phyloP scores from a whole-genome alignment of 192 early-diverging fungal species.

The Backusella luteola region DNA sequence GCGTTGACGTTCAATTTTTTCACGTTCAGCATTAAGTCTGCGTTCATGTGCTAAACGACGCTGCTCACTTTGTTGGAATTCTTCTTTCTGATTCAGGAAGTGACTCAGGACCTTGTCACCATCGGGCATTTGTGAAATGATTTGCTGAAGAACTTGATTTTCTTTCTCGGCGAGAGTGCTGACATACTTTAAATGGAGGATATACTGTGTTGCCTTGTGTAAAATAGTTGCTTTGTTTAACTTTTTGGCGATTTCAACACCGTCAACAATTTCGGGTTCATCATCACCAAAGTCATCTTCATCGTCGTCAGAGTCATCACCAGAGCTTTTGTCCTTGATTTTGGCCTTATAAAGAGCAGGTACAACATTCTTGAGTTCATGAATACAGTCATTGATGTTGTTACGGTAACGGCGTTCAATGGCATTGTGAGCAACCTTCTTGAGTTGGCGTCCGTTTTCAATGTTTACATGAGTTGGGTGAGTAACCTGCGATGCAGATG shows the following conservation, averaged over 20 bases:
- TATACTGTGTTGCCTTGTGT: conserved; percentile 90
- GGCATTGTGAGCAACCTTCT: conserved; percentile 91
- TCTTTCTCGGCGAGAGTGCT: conserved; percentile 40
- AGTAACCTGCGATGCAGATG: not conserved
- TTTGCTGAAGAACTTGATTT: conserved; percentile 39
- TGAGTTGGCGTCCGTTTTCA: conserved; percentile 47
- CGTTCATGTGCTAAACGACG: conserved; percentile 8
- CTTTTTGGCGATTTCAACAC: conserved; percentile 78
- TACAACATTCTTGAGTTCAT: conserved; percentile 78
- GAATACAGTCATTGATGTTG: conserved; percentile 93
- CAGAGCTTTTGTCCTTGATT: conserved; percentile 43
- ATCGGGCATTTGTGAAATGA: conserved; percentile 43
- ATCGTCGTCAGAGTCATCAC: conserved; percentile 32
- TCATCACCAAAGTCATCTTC: conserved; percentile 47
- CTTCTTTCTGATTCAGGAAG: conserved; percentile 3
- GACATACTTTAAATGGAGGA: conserved; percentile 52
- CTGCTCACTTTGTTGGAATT: conserved; percentile 9
- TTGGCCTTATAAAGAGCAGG: conserved; percentile 69
- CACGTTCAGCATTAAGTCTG: not conserved
- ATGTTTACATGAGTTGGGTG: not conserved
- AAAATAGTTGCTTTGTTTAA: conserved; percentile 94
- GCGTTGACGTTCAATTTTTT: conserved; percentile 14
- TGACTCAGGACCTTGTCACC: conserved; percentile 37
- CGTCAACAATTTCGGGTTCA: conserved; percentile 58
- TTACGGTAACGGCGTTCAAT: conserved; percentile 92